phyloP scores from a whole-genome alignment of 176 grass and related monocot genomes.

The Zizania latifolia region DNA sequence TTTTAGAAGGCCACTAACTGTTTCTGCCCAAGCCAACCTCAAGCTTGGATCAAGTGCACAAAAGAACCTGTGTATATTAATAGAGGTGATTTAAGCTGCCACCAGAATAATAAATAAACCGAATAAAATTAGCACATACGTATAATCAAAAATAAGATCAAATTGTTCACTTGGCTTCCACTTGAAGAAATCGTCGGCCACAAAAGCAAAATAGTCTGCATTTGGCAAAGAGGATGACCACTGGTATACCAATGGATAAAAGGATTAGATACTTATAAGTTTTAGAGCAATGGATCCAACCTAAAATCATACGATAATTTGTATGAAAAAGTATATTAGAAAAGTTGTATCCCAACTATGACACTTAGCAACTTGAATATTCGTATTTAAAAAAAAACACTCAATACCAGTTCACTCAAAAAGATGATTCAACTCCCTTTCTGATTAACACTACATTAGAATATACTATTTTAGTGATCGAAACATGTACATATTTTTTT shows the following conservation, averaged over 20 bases:
- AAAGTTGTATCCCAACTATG: not conserved
- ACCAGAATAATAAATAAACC: not conserved
- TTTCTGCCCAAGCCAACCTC: conserved; percentile 69
- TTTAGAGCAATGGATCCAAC: not conserved
- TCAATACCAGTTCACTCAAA: not conserved
- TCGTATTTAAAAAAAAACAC: not conserved
- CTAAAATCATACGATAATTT: not conserved
- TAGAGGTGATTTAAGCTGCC: conserved; percentile 8
- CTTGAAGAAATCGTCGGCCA: conserved; percentile 61
- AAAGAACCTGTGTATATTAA: conserved; percentile 60
- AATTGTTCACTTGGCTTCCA: conserved; percentile 58
- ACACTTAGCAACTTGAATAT: not conserved
- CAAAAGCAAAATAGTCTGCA: conserved; percentile 50
- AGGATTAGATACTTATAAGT: not conserved
- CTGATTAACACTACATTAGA: not conserved
- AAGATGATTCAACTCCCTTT: not conserved
- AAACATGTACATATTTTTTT: too few species aligned
- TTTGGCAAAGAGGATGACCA: conserved; percentile 66
- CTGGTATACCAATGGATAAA: conserved; percentile 30
- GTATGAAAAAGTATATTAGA: not conserved
- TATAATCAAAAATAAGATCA: conserved; percentile 77
- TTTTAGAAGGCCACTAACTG: conserved; percentile 65
- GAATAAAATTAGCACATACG: conserved; percentile 33
- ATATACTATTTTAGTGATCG: not conserved
- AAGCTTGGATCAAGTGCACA: conserved; percentile 74